Base-by-base conservation (phyloP, 805 yeast species). In the Saturnispora halmiae region DNA sequence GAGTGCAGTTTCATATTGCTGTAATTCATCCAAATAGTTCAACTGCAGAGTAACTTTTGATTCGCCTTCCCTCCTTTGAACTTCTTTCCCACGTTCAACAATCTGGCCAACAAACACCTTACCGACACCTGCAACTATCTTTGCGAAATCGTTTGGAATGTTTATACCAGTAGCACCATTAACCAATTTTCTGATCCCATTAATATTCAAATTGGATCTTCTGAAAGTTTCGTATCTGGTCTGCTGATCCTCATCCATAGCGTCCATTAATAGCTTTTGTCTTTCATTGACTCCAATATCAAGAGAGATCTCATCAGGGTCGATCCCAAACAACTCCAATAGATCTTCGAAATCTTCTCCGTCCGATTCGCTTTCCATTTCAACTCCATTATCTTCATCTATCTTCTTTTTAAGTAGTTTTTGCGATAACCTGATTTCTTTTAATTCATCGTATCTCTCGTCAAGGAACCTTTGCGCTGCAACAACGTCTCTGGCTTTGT, bases 51-150 rank as follows among this genome's bases (percentile, higher is more conserved):
- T 46, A 9, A 60, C 63, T 49, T 61, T 50, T 42, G 66, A 56
- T 60, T 72, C 67, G 51, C 66, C 60, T 51, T 74, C 73, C 43
- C 72, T 66, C 41, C 70, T 65, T 54, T 84, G 88, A 1, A 83
- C 75, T 39, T 76, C 81, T 46, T 79, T 69, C 0, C 95, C 94
- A 51, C 75, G 69, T 46, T 88, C 94, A 10, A 88, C 81, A 14
- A 88, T 72, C 51, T 88, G 96, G 10, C 95, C 95, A n/a, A 87
- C 72, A 56, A 84, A 79, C 51, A 85, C 82, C 56, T 88, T 88
- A 2, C 94, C 82, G 41, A 86, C 72, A 58, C 96, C 95, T 5
- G 90, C 83, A 35, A 88, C 60, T 7, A 86, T 79, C 40, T 84
- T 78, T 0, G 94, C 82, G 18, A 86, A 79, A 46, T 82, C 82